Evolutionary conservation across 495 filamentous ascomycete genomes (phyloP).

Genomic region (Penicillium cosmopolitanum): DNA sequence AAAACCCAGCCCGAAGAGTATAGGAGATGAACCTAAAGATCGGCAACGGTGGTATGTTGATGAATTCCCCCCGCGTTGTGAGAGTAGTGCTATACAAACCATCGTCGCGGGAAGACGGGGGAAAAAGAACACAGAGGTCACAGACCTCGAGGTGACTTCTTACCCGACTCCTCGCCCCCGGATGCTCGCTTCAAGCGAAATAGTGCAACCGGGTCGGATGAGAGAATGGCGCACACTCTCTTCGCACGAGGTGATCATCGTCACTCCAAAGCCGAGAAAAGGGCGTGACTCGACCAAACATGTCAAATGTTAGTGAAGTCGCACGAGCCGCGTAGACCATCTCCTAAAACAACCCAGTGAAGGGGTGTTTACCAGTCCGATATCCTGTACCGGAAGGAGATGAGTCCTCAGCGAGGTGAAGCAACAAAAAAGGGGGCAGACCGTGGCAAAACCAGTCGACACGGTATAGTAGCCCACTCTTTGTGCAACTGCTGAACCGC

Average conservation of each 20-base stretch:
- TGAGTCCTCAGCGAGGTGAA: conserved; percentile 24
- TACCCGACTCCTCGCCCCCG: conserved; percentile 17
- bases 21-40: conserved; percentile 56
- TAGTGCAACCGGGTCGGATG: conserved; percentile 10
- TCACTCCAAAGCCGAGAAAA: conserved; percentile 16
- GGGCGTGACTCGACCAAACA: conserved; percentile 29
- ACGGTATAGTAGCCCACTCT: not conserved
- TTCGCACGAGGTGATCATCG: conserved; percentile 13
- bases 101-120: conserved; percentile 17
- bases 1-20: conserved; percentile 45
- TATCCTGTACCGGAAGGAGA: conserved; percentile 50
- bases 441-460: conserved; percentile 27
- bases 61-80: conserved; percentile 1
- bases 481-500: conserved; percentile 30
- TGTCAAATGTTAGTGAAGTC: conserved; percentile 44
- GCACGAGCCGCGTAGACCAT: conserved; percentile 26
- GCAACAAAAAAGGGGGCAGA: conserved; percentile 14
- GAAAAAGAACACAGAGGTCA: conserved; percentile 20
- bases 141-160: conserved; percentile 20
- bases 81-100: not conserved
- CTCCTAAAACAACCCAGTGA: conserved; percentile 33
- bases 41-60: conserved; percentile 14
- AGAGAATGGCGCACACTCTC: conserved; percentile 2
- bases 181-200: conserved; percentile 28
- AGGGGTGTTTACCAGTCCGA: conserved; percentile 41